Percentiles rank a stretch among this genome's conserved stretches.
phyloP scores from a whole-genome alignment of 2,329 filamentous ascomycete species.

The Colletotrichum abscissum region DNA sequence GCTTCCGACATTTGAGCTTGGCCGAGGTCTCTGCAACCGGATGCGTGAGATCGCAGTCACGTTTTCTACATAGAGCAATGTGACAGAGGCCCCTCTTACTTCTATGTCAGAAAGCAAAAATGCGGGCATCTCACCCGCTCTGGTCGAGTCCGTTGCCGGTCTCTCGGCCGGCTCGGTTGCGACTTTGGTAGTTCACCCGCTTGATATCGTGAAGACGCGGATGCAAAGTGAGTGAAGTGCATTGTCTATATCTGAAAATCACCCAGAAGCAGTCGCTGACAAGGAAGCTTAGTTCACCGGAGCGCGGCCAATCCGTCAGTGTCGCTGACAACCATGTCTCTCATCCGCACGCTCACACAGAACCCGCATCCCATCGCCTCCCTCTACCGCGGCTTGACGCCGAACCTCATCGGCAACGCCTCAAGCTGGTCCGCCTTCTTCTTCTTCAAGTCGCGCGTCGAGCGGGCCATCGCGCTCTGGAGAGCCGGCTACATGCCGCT shows the following conservation, averaged over 20 bases:
- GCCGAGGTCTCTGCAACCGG: not conserved
- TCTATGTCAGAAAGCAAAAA: slow-evolving; percentile 60
- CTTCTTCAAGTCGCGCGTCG: slow-evolving; percentile 73
- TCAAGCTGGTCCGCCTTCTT: slow-evolving; percentile 95
- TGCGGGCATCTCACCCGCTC: slow-evolving; percentile 77
- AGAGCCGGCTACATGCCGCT: slow-evolving; percentile 39
- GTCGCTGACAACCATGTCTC: slow-evolving; percentile 60
- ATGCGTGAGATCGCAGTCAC: not conserved
- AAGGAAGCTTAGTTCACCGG: slow-evolving; percentile 58
- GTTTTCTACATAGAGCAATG: slow-evolving; percentile 20
- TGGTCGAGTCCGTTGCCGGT: slow-evolving; percentile 89
- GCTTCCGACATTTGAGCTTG: not conserved
- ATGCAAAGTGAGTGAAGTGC: slow-evolving; percentile 75
- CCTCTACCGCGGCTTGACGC: slow-evolving; percentile 89
- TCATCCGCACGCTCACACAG: slow-evolving; percentile 61
- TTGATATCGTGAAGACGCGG: slow-evolving; percentile 96
- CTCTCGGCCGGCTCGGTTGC: slow-evolving; percentile 89
- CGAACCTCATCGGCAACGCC: slow-evolving; percentile 92
- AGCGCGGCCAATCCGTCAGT: slow-evolving; percentile 51
- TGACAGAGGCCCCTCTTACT: slow-evolving; percentile 34
- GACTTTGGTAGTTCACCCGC: slow-evolving; percentile 88
- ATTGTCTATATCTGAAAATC: not conserved
- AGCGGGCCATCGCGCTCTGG: slow-evolving; percentile 55
- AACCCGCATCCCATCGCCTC: slow-evolving; percentile 71
- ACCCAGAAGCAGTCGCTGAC: not conserved